phyloP scores from a whole-genome alignment of 768 basidiomycete genomes.

The Rhodotorula babjevae region DNA sequence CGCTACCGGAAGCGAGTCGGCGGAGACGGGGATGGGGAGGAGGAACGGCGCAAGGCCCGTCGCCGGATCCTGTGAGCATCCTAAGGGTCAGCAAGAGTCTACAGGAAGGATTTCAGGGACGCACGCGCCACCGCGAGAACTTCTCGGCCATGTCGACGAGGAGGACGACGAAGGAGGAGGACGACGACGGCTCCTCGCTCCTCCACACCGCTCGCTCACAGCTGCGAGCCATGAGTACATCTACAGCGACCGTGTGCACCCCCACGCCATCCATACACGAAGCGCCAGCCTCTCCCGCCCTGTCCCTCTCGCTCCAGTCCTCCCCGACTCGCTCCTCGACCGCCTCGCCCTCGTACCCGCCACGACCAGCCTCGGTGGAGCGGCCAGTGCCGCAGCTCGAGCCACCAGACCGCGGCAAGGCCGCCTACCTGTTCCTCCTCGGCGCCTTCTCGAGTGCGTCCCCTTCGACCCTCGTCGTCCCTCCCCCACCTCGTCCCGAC shows the following conservation, averaged over 20 bases:
- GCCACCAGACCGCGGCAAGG: neutral
- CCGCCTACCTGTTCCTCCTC: conserved; percentile 18
- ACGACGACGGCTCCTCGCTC: no score
- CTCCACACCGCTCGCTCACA: no score
- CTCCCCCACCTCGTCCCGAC: neutral
- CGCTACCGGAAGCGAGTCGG: neutral
- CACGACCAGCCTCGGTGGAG: neutral
- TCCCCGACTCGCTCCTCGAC: neutral
- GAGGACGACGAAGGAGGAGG: neutral
- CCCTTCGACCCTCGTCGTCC: no score
- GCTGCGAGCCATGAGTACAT: no score
- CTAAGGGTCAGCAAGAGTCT: no score
- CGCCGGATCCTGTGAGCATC: conserved; percentile 17
- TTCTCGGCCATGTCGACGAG: conserved; percentile 1
- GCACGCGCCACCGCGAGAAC: neutral
- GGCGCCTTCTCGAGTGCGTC: conserved; percentile 18
- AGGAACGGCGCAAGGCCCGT: conserved; percentile 35
- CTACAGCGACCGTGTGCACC: no score
- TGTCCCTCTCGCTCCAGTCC: no score
- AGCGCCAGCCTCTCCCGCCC: no score
- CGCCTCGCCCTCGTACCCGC: neutral
- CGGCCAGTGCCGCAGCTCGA: neutral
- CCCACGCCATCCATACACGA: no score
- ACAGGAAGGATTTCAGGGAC: rapidly evolving
- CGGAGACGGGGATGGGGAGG: conserved; percentile 6